A percentile compares a stretch with the other conserved stretches of the same genome.
These are phyloP conservation scores for Wickerhamomyces pijperi DNA, from an alignment of 805 yeast species.

Conservation along the genomic window DNA sequence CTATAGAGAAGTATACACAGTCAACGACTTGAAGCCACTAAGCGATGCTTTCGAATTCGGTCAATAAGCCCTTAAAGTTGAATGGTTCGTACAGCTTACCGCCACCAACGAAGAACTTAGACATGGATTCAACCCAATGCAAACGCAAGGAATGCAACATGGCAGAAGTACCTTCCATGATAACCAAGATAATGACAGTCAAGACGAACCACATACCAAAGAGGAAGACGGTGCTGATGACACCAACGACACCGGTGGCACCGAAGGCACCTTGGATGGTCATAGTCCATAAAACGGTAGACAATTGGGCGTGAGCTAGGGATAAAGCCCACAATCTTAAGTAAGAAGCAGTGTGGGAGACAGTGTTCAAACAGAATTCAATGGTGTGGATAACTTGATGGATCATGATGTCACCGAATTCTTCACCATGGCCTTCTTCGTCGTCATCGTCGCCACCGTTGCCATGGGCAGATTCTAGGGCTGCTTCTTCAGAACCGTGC, in stretches of 20 bases:
- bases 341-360: slow-evolving; percentile 96
- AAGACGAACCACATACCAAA: slow-evolving; percentile 93
- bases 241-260: slow-evolving; percentile 49
- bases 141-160: slow-evolving; percentile 96
- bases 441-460: slow-evolving; percentile 29
- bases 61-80: slow-evolving; percentile 33
- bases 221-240: slow-evolving; percentile 59
- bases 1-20: too few species aligned
- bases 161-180: slow-evolving; percentile 99
- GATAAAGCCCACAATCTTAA: slow-evolving; percentile 97
- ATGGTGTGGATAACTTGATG: slow-evolving; percentile 98
- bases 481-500: slow-evolving; percentile 30
- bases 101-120: slow-evolving; percentile 95
- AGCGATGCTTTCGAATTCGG: slow-evolving; percentile 5
- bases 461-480: slow-evolving; percentile 43
- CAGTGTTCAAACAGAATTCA: slow-evolving; percentile 95
- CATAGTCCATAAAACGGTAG: slow-evolving; percentile 93
- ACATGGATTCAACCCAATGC: slow-evolving; percentile 99
- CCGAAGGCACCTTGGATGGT: slow-evolving; percentile 71
- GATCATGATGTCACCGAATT: slow-evolving; percentile 91
- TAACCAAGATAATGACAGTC: slow-evolving; percentile 82
- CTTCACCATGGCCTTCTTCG: slow-evolving; percentile 41
- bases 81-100: slow-evolving; percentile 86
- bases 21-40: too few species aligned
- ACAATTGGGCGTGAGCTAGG: slow-evolving; percentile 93